A percentile compares a stretch with the other conserved stretches of the same genome.
Evolutionary conservation across 371 early-diverging fungal genomes (phyloP).

Genomic region (Gilbertella persicaria): DNA sequence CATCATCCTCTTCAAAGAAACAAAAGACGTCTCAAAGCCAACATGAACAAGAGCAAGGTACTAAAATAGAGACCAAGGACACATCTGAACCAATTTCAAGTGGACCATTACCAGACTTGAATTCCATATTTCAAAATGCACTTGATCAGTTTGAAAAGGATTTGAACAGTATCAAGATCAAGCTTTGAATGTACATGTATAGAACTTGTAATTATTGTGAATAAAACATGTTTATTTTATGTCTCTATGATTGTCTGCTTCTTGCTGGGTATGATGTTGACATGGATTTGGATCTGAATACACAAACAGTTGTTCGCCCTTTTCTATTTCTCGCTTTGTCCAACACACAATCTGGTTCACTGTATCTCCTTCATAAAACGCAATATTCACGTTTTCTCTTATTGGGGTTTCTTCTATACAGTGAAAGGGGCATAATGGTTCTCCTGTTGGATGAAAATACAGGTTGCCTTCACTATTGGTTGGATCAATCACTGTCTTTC

Average conservation of each 20-base stretch:
- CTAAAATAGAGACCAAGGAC: neutral
- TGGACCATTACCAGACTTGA: neutral
- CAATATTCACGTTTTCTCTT: constrained; percentile 56
- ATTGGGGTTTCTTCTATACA: constrained; percentile 76
- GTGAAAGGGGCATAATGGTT: constrained; percentile 80
- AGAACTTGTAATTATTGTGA: no score
- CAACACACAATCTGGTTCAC: constrained; percentile 82
- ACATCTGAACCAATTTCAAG: neutral
- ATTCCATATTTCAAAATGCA: neutral
- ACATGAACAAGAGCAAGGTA: neutral
- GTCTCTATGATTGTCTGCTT: no score
- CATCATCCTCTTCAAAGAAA: no score
- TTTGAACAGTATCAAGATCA: neutral
- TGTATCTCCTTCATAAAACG: constrained; percentile 70
- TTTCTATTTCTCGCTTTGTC: constrained; percentile 66
- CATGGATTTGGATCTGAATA: constrained; percentile 9
- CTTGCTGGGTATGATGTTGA: neutral
- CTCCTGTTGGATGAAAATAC: constrained; percentile 62
- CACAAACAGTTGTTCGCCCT: constrained; percentile 82
- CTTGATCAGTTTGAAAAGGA: neutral
- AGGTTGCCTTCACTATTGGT: constrained; percentile 78
- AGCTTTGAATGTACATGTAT: neutral
- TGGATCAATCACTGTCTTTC: constrained; percentile 83
- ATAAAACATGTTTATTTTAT: no score
- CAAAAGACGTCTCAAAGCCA: no score